phyloP scores from a whole-genome alignment of 495 filamentous ascomycete species.

The Lasiosphaeriaceae sp. region DNA sequence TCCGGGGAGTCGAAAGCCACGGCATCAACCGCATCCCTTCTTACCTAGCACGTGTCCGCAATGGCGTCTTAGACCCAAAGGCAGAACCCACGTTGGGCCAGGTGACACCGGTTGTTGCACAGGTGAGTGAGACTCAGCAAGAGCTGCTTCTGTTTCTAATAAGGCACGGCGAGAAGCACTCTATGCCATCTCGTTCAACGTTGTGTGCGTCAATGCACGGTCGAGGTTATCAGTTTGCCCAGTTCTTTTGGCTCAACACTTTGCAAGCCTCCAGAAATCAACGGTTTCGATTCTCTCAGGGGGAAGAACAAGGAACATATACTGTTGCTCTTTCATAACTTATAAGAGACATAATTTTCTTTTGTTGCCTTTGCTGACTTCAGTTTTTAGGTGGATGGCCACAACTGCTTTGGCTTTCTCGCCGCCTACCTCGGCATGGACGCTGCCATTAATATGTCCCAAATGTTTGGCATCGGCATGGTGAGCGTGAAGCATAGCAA shows the following conservation, averaged over 20 bases:
- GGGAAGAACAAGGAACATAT: too few species aligned
- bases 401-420: slow-evolving; percentile 73
- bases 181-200: too few species aligned
- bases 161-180: neutral
- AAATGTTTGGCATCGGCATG: slow-evolving; percentile 66
- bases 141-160: neutral
- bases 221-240: too few species aligned
- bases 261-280: too few species aligned
- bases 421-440: slow-evolving; percentile 61
- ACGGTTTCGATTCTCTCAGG: too few species aligned
- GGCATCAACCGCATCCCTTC: slow-evolving; percentile 72
- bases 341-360: neutral
- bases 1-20: slow-evolving; percentile 75
- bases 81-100: slow-evolving; percentile 54
- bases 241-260: too few species aligned
- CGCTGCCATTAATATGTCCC: slow-evolving; percentile 60
- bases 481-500: slow-evolving; percentile 70
- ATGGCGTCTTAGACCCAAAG: slow-evolving; percentile 56
- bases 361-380: neutral
- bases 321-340: too few species aligned
- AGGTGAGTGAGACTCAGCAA: slow-evolving; percentile 10
- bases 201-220: too few species aligned
- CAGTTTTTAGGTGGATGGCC: slow-evolving; percentile 49
- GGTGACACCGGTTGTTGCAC: slow-evolving; percentile 63
- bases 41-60: slow-evolving; percentile 66